Base-by-base conservation (phyloP, 2,329 filamentous ascomycete genomes). In the Calonectria hawksworthii region DNA sequence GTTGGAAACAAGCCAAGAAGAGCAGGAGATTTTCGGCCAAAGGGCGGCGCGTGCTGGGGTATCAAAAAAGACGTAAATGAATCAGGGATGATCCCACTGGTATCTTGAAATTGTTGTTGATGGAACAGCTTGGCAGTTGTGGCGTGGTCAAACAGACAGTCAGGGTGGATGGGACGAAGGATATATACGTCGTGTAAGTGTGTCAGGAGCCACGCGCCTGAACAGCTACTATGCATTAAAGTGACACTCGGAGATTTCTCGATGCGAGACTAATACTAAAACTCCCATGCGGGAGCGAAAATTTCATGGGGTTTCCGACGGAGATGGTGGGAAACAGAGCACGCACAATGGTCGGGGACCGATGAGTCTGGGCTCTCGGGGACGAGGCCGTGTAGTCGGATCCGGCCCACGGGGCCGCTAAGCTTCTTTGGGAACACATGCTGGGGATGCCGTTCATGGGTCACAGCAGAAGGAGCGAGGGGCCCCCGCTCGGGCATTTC, bases 351-450 rank as follows among this genome's bases (percentile, higher is more conserved):
- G n/a, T 41, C 56, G 56, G 56, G n/a, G 56, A 21, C 56, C 56
- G 56, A 63, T 26, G 56, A 63, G 34, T 63, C 61, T 50, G 28
- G 61, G 41, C 38, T 21, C 61, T 78, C 73, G 75, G 76, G 70
- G 28, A 69, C 75, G 76, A 77, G 69, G 52, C 41, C 47, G 26
- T 32, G 23, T 23, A 38, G 70, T 77, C 76, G 79, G 78, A 77
- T 75, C 79, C 78, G 75, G 77, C 47, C 8, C 52, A 61, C 41
- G 61, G 69, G n/a, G 30, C 8, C 69, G 74, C 80, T 80, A 82
- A 68, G 21, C 80, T 64, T 18, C 63, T 76, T 76, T 72, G 70
- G 79, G 77, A 66, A 52, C 38, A 10, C 26, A 23, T 34, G 26
- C 51, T 28, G 44, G 65, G 23, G 54, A 26, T n/a, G 28, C 63